A percentile compares a stretch with the other conserved stretches of the same genome.
Evolutionary conservation across 768 basidiomycete genomes (phyloP).

Genomic region (Hypholoma sublateritium): DNA sequence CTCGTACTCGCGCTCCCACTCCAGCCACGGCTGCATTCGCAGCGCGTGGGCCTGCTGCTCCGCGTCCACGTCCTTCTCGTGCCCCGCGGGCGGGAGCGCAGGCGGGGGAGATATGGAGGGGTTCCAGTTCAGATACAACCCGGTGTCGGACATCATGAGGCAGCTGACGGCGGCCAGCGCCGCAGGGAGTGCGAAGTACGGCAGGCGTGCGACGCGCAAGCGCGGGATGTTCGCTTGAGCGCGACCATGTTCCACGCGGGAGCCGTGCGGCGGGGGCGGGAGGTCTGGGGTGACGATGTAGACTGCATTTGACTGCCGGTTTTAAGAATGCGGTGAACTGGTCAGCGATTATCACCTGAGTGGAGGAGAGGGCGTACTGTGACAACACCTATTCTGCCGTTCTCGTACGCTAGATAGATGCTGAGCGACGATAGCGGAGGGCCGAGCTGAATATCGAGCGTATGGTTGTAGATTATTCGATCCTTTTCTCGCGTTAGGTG

Average conservation of each 20-base stretch:
- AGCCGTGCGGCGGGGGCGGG: not conserved
- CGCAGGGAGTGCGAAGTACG: constrained; percentile 28
- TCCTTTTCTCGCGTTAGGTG: constrained; percentile 6
- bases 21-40: not conserved
- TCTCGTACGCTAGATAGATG: constrained; percentile 49
- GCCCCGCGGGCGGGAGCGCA: not conserved
- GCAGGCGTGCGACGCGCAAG: constrained; percentile 26
- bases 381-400: constrained; percentile 42
- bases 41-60: not conserved
- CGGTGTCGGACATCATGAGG: constrained; percentile 55
- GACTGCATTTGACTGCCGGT: constrained; percentile 24
- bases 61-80: not conserved
- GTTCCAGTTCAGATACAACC: constrained; percentile 49
- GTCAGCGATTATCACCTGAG: not conserved
- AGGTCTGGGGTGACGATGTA: constrained; percentile 29
- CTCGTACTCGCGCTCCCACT: constrained; percentile 16
- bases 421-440: constrained; percentile 33
- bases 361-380: constrained; percentile 35
- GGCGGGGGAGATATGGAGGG: constrained; percentile 1
- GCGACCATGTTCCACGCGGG: not conserved
- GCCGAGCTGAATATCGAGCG: constrained; percentile 41
- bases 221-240: constrained; percentile 8
- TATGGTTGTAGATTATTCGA: constrained; percentile 28
- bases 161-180: constrained; percentile 40
- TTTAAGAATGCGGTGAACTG: no score